Evolutionary conservation across 179 eudicot species (phyloP), one percentile per base, ranked within the genome.

Genomic region (Gypsophila paniculata): DNA sequence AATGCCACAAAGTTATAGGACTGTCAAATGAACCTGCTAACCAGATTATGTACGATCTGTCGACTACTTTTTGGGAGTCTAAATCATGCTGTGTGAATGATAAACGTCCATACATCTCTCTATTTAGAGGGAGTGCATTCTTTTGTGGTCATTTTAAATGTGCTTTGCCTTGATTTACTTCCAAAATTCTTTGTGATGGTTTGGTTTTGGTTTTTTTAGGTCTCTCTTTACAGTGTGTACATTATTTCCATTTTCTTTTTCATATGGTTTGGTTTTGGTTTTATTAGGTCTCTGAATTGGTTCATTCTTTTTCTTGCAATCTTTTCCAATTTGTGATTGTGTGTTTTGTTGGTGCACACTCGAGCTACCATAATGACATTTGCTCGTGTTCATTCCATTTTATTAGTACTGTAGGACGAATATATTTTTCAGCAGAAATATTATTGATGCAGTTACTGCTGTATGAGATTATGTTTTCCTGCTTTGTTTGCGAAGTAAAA

Each of bases 1-100:
- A 68, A 65, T 70, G 80, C 11, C 72, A 77, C 66, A 89, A 86
- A 77, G 73, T 91, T 44, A 67, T 74, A 0, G 85, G 88, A n/a
- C 2, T 89, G 26, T 76, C 97, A 8, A 69, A 21, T 17, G 79
- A 79, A 64, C 83, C 86, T 0, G 60, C 77, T 0, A 77, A 72
- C 49, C 80, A 87, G 44, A 39, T 84, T 22, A 86, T 52, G 94
- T 91, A 72, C 71, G 93, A 46, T 57, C n/a, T 17, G 7, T 54
- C 34, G 11, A 23, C 18, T 55, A 65, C 32, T 42, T 13, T 26
- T 59, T 11, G 22, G 1, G 2, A 29, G n/a, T 5, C n/a, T 54
- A n/a, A n/a, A n/a, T 14, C 0, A 51, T 15, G 55, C 19, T 51
- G 3, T 51, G 3, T 15, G 55, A 4, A n/a, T 14, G 6, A 51